Conservation (phyloP, 768 basidiomycete genomes). For the Kockovaella imperatae region DNA sequence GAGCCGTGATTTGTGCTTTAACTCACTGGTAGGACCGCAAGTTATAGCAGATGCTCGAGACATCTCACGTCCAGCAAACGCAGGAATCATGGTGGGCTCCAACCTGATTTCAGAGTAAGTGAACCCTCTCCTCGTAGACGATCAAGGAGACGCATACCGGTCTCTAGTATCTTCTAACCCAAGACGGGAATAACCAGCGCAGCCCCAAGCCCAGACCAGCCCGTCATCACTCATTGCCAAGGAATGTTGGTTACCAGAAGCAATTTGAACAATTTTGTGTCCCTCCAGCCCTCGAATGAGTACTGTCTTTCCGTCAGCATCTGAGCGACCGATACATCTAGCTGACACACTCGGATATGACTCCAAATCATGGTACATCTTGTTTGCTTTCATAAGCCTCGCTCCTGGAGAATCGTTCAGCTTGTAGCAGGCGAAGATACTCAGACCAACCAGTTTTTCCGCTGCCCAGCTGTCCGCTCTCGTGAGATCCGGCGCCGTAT, state of each 20-base stretch:
- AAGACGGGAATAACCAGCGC: slow-evolving; percentile 65
- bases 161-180: slow-evolving; percentile 55
- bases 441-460: slow-evolving; percentile 64
- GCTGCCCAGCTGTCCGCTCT: slow-evolving; percentile 87
- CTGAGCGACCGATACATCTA: slow-evolving; percentile 9
- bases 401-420: slow-evolving; percentile 47
- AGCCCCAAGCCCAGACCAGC: slow-evolving; percentile 39
- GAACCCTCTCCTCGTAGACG: too few relatives aligned
- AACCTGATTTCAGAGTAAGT: slow-evolving; percentile 42
- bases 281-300: slow-evolving; percentile 63
- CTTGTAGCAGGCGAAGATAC: neutral
- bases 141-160: slow-evolving; percentile 51
- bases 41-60: slow-evolving; percentile 59
- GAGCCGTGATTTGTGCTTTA: neutral
- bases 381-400: slow-evolving; percentile 75
- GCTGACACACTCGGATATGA: slow-evolving; percentile 20
- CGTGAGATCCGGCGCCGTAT: slow-evolving; percentile 81
- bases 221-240: slow-evolving; percentile 65
- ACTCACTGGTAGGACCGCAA: slow-evolving; percentile 66
- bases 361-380: slow-evolving; percentile 72
- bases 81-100: slow-evolving; percentile 73
- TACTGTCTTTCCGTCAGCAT: slow-evolving; percentile 47
- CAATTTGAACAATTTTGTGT: slow-evolving; percentile 70
- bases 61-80: slow-evolving; percentile 64
- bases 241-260: slow-evolving; percentile 79